phyloP scores from a whole-genome alignment of 352 stramenopile species.

The Thalassiosira oceanica region DNA sequence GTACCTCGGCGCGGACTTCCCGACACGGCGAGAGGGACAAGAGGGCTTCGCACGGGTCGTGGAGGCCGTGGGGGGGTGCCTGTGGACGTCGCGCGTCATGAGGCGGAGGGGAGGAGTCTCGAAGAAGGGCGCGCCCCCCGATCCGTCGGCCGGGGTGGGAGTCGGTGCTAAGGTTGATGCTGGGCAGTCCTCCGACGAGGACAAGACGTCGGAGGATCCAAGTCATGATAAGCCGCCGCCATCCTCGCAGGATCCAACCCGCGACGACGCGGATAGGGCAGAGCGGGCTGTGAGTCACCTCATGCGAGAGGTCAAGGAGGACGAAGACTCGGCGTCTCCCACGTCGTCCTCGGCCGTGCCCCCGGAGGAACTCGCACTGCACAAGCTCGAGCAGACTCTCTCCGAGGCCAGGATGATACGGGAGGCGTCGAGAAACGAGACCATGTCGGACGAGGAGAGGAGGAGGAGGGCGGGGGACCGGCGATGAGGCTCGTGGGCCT shows the following conservation, averaged over 20 bases:
- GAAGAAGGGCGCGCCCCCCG: background rate
- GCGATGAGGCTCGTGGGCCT: conserved; percentile 69
- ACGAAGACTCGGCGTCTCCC: background rate
- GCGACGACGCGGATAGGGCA: conserved; percentile 33
- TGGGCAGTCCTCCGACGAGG: too few species aligned
- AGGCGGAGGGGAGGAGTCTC: conserved; percentile 13
- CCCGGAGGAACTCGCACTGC: conserved; percentile 41
- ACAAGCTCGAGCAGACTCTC: conserved; percentile 64
- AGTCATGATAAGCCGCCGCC: too few species aligned
- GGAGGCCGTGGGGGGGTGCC: conserved; percentile 66
- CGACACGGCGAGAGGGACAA: conserved; percentile 75
- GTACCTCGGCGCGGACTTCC: too few species aligned
- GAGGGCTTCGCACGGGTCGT: conserved; percentile 74
- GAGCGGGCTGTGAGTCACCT: conserved; percentile 24
- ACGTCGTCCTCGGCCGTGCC: background rate
- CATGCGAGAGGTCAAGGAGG: conserved; percentile 15
- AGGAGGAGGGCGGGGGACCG: conserved; percentile 56
- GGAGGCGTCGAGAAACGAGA: conserved; percentile 53
- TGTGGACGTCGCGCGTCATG: conserved; percentile 73
- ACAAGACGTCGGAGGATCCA: too few species aligned
- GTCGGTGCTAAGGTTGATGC: too few species aligned
- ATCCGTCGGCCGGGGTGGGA: background rate
- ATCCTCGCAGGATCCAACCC: background rate
- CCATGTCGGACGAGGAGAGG: conserved; percentile 68
- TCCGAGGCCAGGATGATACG: conserved; percentile 63